Conservation (phyloP, 345 rosid genomes). For the Firmiana major region DNA sequence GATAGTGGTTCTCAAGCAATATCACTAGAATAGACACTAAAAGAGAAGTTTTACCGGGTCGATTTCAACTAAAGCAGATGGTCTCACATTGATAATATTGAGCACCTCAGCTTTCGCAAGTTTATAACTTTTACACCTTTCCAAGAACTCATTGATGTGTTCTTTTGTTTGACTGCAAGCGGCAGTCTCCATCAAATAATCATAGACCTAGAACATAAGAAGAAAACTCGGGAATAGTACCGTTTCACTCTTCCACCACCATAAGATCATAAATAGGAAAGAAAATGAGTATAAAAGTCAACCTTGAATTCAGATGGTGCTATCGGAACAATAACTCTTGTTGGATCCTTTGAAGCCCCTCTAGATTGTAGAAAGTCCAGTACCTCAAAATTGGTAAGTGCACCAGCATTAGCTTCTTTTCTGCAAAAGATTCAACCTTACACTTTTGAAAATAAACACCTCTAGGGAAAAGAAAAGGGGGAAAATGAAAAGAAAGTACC, state of each 20-base stretch:
- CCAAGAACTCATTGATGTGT: conserved; percentile 40
- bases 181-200: conserved; percentile 52
- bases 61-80: conserved; percentile 50
- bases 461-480: background rate
- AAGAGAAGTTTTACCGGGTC: conserved; percentile 39
- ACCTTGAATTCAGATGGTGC: conserved; percentile 74
- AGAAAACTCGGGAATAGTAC: background rate
- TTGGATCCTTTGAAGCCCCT: conserved; percentile 71
- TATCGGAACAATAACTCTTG: conserved; percentile 58
- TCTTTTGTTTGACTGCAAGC: conserved; percentile 64
- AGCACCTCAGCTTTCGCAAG: conserved; percentile 83
- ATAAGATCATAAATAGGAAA: background rate
- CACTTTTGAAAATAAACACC: background rate
- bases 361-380: conserved; percentile 59
- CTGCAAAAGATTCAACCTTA: conserved; percentile 36
- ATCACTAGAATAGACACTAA: background rate
- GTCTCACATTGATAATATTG: conserved; percentile 60
- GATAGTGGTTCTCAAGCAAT: background rate
- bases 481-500: background rate
- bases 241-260: background rate
- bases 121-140: conserved; percentile 48
- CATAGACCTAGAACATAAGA: conserved; percentile 55
- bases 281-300: background rate
- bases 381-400: conserved; percentile 71
- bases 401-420: conserved; percentile 63